These are phyloP conservation scores for Penicillium rolfsii DNA, from an alignment of 2,329 filamentous ascomycete species.

Conservation along the genomic window DNA sequence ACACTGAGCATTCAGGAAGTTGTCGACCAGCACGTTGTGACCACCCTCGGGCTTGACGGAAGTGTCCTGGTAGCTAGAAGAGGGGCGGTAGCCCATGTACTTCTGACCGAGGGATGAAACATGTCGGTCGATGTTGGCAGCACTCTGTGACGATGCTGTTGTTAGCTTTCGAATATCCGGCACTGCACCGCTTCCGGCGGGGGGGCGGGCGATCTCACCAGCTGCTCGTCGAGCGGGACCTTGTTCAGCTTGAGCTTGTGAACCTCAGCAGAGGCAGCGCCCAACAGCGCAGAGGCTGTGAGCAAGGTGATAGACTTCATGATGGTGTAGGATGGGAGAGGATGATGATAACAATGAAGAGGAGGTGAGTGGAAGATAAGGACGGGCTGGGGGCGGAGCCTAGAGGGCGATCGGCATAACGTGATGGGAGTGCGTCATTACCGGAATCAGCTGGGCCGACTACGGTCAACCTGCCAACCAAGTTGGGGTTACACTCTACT, in stretches of 20 bases:
- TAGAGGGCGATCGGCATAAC: conserved; percentile 28
- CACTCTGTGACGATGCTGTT: conserved; percentile 57
- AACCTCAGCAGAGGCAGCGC: conserved; percentile 79
- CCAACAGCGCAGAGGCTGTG: conserved; percentile 77
- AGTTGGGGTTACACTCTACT: conserved; percentile 17
- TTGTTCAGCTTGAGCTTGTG: conserved; percentile 99
- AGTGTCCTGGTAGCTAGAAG: conserved; percentile 67
- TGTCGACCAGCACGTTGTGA: conserved; percentile 87
- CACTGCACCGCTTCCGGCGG: conserved; percentile 6
- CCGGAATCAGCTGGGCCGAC: conserved; percentile 26
- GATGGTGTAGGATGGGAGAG: conserved; percentile 30
- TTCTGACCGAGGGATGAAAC: conserved; percentile 86
- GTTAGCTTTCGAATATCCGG: conserved; percentile 20
- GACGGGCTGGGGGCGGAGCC: conserved; percentile 31
- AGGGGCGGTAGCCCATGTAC: conserved; percentile 82
- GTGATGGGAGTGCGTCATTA: conserved; percentile 30
- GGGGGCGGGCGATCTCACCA: conserved; percentile 63
- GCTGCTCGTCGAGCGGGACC: conserved; percentile 86
- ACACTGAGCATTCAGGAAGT: conserved; percentile 99
- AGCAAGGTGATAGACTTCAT: conserved; percentile 89
- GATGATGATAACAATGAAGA: conserved; percentile 23
- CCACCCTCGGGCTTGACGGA: conserved; percentile 66
- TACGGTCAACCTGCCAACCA: neutral
- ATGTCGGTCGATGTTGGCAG: conserved; percentile 78
- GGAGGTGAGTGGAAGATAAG: conserved; percentile 34